phyloP scores from a whole-genome alignment of 257 asterid species.

The Solanum sparsipilum region DNA sequence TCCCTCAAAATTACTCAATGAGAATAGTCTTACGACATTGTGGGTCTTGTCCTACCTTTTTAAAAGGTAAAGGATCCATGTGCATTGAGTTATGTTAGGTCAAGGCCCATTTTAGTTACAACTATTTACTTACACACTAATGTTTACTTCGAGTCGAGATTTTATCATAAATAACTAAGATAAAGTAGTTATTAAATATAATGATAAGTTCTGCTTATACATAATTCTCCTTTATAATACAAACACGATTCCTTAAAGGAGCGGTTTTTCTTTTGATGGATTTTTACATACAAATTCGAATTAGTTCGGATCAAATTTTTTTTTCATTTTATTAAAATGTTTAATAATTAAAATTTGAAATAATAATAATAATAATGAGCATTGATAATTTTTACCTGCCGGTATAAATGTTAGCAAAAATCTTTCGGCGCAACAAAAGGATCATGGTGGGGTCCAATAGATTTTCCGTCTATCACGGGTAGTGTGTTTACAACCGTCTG shows the following conservation, averaged over 20 bases:
- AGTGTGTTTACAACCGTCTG: conserved; percentile 5
- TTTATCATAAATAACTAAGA: too few species aligned
- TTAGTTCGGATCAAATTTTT: not conserved
- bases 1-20: not conserved
- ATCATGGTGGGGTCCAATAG: conserved; percentile 13
- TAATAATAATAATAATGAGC: not conserved
- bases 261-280: not conserved
- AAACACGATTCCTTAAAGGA: not conserved
- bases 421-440: conserved; percentile 39
- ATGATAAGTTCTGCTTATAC: too few species aligned
- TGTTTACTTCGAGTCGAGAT: too few species aligned
- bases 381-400: not conserved
- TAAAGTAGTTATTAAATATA: not conserved
- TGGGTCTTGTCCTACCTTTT: not conserved
- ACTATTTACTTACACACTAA: too few species aligned
- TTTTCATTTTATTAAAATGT: not conserved
- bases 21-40: not conserved
- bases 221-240: not conserved
- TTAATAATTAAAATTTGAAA: not conserved
- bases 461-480: conserved; percentile 35
- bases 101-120: not conserved
- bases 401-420: conserved; percentile 10
- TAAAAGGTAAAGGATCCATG: not conserved
- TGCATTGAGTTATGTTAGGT: not conserved
- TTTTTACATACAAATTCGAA: not conserved